Evolutionary conservation across 2,329 filamentous ascomycete genomes (phyloP).

Genomic region (Aureobasidium sp.): DNA sequence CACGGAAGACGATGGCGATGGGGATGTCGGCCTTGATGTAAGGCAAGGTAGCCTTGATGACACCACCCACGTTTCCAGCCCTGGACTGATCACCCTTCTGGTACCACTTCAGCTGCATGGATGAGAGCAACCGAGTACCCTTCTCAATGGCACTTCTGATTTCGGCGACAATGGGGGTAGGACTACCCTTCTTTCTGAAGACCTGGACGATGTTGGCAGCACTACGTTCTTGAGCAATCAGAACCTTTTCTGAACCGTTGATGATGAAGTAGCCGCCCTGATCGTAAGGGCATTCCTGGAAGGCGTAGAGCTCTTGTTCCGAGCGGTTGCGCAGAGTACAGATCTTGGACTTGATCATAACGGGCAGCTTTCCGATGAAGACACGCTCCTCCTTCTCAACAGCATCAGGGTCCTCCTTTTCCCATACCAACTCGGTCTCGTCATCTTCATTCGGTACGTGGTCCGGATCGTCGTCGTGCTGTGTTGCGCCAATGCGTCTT

Average conservation of each 20-base stretch:
- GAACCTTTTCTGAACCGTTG: conserved; percentile 96
- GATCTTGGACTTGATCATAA: conserved; percentile 97
- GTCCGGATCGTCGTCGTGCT: conserved; percentile 56
- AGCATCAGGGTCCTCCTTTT: conserved; percentile 30
- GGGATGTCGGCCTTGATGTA: conserved; percentile 93
- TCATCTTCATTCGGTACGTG: conserved; percentile 33
- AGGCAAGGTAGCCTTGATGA: conserved; percentile 82
- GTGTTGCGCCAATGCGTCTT: conserved; percentile 50
- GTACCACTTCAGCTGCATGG: conserved; percentile 82
- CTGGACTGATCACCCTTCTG: conserved; percentile 74
- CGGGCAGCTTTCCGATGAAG: conserved; percentile 90
- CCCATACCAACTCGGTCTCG: conserved; percentile 40
- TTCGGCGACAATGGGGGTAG: conserved; percentile 88
- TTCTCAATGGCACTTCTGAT: conserved; percentile 95
- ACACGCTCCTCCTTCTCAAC: conserved; percentile 56
- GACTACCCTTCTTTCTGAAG: conserved; percentile 96
- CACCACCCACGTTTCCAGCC: conserved; percentile 67
- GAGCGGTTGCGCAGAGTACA: conserved; percentile 78
- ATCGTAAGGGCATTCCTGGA: conserved; percentile 97
- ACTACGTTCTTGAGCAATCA: conserved; percentile 95
- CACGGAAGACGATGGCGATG: conserved; percentile 91
- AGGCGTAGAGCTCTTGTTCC: conserved; percentile 78
- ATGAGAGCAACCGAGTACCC: conserved; percentile 88
- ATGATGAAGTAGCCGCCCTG: conserved; percentile 99
- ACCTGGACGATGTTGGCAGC: conserved; percentile 98